Base-by-base conservation (phyloP, 23 red algal genomes). In the Gracilaria vermiculophylla region DNA sequence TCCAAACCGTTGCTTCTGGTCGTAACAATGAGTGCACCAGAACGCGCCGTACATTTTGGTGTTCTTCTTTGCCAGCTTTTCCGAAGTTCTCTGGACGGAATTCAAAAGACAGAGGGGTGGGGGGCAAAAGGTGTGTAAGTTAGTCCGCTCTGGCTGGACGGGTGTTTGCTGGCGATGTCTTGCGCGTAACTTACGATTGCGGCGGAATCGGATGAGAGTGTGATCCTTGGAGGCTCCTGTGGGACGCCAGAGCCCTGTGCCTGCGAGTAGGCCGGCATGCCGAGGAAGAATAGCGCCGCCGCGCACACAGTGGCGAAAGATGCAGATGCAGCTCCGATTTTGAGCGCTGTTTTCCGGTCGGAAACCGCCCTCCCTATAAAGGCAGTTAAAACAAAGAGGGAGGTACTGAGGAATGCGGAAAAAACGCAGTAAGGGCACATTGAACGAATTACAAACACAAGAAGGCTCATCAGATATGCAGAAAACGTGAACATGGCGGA, bases 21-120 rank as follows among this genome's bases (percentile, higher is more conserved):
- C 90, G 47, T 94, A 87, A 72, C 97, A 99, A 73, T 99, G 97
- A 19, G 81, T 88, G 47, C 97, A 99, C 97, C 97, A 99, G 48
- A 83, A 99, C 29, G 97, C 97, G 36, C 97, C 97, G 69, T 93
- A 99, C 92, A 99, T 95, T 73, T 79, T 92, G 44, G 97, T 62
- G 17, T 91, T 86, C 54, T 89, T 80, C n/a, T 49, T 34, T 32
- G 71, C 75, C 14, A 99, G 67, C 57, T 86, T 85, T 20, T 90
- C 44, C 33, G 92, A 89, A 73, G 95, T 88, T 66, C 76, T 54
- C 92, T 87, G 23, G 11, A 77, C 20, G 5, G 28, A 9, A 14
- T 41, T 20, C 29, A 60, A 2, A 60, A 6, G 5, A 28, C n/a
- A 60, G 55, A 29, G 5, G 23, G 1, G 11, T 28, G 5, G 5